Evolutionary conservation across 2,329 filamentous ascomycete genomes (phyloP).

Genomic region (Atkinsonella texensis): DNA sequence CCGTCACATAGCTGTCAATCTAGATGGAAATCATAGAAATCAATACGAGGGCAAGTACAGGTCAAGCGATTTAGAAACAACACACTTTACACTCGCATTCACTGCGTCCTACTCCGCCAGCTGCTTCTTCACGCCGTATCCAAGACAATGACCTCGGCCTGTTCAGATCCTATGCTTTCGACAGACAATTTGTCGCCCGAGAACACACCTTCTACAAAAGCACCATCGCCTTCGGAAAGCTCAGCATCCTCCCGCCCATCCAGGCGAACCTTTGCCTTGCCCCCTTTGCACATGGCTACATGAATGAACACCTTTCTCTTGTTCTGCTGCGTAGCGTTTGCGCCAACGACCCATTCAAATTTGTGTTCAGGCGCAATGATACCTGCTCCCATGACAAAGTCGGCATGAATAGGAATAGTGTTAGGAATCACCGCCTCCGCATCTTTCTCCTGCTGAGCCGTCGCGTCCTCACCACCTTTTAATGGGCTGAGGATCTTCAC

Average conservation of each 20-base stretch:
- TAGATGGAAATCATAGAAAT: too few relatives aligned
- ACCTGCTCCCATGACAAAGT: conserved; percentile 71
- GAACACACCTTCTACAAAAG: conserved; percentile 55
- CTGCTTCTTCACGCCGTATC: conserved; percentile 36
- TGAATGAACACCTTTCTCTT: conserved; percentile 71
- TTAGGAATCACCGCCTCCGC: conserved; percentile 47
- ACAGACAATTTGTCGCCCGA: conserved; percentile 52
- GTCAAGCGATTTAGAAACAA: not conserved
- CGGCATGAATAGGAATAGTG: conserved; percentile 76
- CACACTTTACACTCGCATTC: not conserved
- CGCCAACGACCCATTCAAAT: conserved; percentile 65
- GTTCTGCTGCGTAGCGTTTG: conserved; percentile 33
- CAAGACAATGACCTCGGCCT: conserved; percentile 58
- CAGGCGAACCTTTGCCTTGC: conserved; percentile 58
- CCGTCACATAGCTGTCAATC: too few relatives aligned
- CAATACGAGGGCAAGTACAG: too few relatives aligned
- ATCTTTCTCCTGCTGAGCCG: conserved; percentile 47
- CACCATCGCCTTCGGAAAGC: conserved; percentile 68
- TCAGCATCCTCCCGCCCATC: conserved; percentile 52
- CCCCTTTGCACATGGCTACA: conserved; percentile 66
- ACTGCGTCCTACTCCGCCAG: not conserved
- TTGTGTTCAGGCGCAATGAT: conserved; percentile 53
- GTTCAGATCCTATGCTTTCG: conserved; percentile 55
- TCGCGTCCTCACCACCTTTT: conserved; percentile 52
- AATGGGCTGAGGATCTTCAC: conserved; percentile 67